Evolutionary conservation across 805 yeast genomes (phyloP).

Genomic region (Metschnikowia lachancei): DNA sequence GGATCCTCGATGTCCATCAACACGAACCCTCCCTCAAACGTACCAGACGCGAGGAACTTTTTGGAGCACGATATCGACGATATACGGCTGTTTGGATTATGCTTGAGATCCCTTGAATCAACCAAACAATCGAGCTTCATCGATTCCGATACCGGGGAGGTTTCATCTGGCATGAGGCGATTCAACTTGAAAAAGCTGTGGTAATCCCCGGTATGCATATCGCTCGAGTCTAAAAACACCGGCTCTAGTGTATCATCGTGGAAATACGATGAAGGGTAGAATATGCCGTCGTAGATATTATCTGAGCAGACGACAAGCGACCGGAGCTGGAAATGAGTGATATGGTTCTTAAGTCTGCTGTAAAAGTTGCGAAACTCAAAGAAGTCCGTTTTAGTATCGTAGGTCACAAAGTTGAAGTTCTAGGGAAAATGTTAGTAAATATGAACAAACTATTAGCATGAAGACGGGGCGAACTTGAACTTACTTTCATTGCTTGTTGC

Average conservation of each 20-base stretch:
- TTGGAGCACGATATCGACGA: constrained; percentile 48
- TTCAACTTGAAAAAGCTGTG: constrained; percentile 37
- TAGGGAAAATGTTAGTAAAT: constrained; percentile 24
- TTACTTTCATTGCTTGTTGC: constrained; percentile 33
- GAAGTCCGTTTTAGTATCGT: constrained; percentile 32
- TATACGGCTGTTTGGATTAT: constrained; percentile 38
- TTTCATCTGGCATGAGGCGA: constrained; percentile 32
- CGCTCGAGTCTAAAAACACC: constrained; percentile 20
- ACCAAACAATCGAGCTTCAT: constrained; percentile 40
- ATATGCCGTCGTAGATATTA: constrained; percentile 35
- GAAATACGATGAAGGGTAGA: constrained; percentile 37
- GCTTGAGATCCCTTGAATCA: constrained; percentile 31
- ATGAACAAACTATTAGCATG: neutral
- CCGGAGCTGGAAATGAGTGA: constrained; percentile 58
- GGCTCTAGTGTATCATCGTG: constrained; percentile 31
- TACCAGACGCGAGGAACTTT: constrained; percentile 48
- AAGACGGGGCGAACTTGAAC: constrained; percentile 21
- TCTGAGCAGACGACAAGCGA: constrained; percentile 45
- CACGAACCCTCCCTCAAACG: constrained; percentile 51
- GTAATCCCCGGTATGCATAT: constrained; percentile 18
- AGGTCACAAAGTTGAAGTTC: constrained; percentile 22
- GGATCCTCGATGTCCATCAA: constrained; percentile 35
- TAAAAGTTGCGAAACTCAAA: constrained; percentile 39
- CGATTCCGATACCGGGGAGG: constrained; percentile 13
- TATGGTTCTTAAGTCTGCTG: constrained; percentile 45